Evolutionary conservation across 2,329 filamentous ascomycete species (phyloP).

Genomic region (Stagonosporopsis tanaceti): DNA sequence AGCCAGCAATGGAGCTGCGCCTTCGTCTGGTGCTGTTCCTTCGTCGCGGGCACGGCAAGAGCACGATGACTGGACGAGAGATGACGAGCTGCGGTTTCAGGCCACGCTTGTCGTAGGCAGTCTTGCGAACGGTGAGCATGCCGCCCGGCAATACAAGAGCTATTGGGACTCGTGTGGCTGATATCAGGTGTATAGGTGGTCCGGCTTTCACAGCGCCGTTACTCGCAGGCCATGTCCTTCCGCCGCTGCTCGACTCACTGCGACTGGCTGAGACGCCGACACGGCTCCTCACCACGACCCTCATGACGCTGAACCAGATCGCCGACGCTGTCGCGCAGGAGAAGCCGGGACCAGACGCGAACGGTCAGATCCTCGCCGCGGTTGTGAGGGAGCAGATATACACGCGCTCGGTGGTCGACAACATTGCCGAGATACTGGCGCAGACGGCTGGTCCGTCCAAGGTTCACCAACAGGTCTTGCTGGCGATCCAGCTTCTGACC

Average conservation of each 20-base stretch:
- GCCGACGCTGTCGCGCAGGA: constrained; percentile 69
- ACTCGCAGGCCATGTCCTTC: constrained; percentile 71
- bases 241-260: constrained; percentile 74
- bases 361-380: constrained; percentile 53
- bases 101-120: constrained; percentile 86
- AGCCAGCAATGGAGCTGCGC: constrained; percentile 1
- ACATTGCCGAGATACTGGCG: constrained; percentile 71
- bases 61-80: constrained; percentile 59
- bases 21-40: constrained; percentile 1
- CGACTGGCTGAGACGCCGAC: constrained; percentile 70
- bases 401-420: constrained; percentile 65
- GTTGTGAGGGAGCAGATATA: constrained; percentile 63
- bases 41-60: constrained; percentile 1
- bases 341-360: constrained; percentile 58
- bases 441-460: constrained; percentile 62
- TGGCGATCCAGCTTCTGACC: constrained; percentile 66
- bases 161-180: constrained; percentile 22
- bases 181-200: constrained; percentile 66
- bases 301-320: constrained; percentile 77
- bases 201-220: constrained; percentile 80
- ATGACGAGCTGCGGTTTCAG: constrained; percentile 76
- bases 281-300: constrained; percentile 74
- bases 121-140: constrained; percentile 76
- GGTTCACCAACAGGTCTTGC: constrained; percentile 68
- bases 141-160: not conserved